Evolutionary conservation across 805 yeast species (phyloP), one percentile per base, ranked within the genome.

Genomic region (Saccharomycopsis fodiens): DNA sequence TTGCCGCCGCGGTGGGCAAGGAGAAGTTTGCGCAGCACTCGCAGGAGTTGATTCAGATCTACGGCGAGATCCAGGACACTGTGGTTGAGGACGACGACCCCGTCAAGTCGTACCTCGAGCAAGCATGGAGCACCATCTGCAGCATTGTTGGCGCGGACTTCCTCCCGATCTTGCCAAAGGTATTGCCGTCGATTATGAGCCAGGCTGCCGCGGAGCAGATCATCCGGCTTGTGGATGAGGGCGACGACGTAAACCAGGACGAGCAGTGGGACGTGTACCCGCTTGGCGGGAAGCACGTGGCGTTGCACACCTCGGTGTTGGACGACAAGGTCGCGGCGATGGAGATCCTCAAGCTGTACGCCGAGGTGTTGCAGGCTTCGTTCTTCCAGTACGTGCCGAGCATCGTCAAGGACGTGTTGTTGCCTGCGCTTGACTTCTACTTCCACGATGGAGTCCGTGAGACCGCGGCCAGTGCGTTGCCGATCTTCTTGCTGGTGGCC

Each of bases 241-340:
- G 79, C 25, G 93, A 85, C 41, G 85, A 85, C 54, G 78, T 78
- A 53, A 83, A 79, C 55, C 81, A 79, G 57, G 85, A 86, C 56
- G 94, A 88, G 44, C 96, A 88, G 51, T 93, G 96, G 93, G 97
- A 93, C 58, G 93, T 93, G 39, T 80, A 93, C 45, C 87, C 87
- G 55, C 69, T 89, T 38, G 79, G 86, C 25, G 98, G 97, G 44
- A 89, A 87, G 62, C 89, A 86, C 58, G 78, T 93, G 57, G 97
- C 97, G 19, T 87, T 93, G 43, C 95, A 91, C 60, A 89, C 97
- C 3, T 87, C 96, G 10, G 70, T 85, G n/a, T 71, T 93, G 48
- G 98, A 93, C 59, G 97, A 91, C 52, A 93, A 93, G 65, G 89
- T 86, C 2, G 74, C 82, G 36, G 97, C 97, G 4, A 85, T 93